Conservation (phyloP, 441 rosid genomes). For the Manihot esculenta region DNA sequence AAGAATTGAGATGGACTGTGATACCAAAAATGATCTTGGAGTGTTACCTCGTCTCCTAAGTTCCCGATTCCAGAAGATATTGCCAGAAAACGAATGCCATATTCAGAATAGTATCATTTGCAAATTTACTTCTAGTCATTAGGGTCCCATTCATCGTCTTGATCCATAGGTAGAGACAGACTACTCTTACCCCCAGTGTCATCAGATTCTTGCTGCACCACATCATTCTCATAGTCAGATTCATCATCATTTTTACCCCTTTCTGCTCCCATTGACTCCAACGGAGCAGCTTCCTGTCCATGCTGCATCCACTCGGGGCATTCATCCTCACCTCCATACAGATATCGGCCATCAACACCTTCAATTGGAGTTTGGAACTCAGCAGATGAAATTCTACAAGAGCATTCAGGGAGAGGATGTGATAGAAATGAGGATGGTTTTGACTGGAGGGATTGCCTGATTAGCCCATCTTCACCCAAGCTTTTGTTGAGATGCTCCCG, state of each 20-base stretch:
- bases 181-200: slow-evolving; percentile 44
- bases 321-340: slow-evolving; percentile 82
- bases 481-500: slow-evolving; percentile 82
- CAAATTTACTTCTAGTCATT: slow-evolving; percentile 54
- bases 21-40: slow-evolving; percentile 33
- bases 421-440: slow-evolving; percentile 77
- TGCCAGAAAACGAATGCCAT: slow-evolving; percentile 27
- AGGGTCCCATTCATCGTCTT: slow-evolving; percentile 93
- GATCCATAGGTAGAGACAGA: slow-evolving; percentile 47
- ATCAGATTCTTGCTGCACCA: slow-evolving; percentile 52
- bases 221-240: slow-evolving; percentile 58
- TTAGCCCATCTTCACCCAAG: slow-evolving; percentile 71
- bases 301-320: slow-evolving; percentile 86
- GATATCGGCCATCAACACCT: slow-evolving; percentile 52
- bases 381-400: slow-evolving; percentile 65
- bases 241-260: slow-evolving; percentile 44
- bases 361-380: slow-evolving; percentile 33
- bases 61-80: slow-evolving; percentile 34
- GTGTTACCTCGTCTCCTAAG: slow-evolving; percentile 28
- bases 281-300: slow-evolving; percentile 24
- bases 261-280: slow-evolving; percentile 40
- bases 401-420: slow-evolving; percentile 98
- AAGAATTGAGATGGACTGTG: slow-evolving; percentile 26
- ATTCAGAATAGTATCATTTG: slow-evolving; percentile 18
- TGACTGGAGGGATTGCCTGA: slow-evolving; percentile 61